Evolutionary conservation across 352 stramenopile species (phyloP).

Genomic region (Globisporangium heterothallicum): DNA sequence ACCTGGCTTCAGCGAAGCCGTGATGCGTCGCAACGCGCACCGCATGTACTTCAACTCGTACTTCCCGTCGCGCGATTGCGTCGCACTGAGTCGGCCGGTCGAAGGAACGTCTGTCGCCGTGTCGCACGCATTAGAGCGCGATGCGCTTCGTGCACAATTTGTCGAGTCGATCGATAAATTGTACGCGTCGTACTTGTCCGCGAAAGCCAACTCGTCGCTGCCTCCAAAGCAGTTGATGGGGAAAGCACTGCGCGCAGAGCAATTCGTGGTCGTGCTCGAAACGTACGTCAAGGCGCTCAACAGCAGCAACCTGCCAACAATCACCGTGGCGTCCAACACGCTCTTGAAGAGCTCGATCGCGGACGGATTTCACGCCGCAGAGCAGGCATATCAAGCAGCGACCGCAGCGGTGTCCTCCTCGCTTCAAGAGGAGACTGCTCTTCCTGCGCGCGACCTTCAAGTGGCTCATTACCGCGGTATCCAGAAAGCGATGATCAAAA

Average conservation of each 20-base stretch:
- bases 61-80: slow-evolving; percentile 35
- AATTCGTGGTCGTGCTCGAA: slow-evolving; percentile 38
- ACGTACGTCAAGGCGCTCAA: slow-evolving; percentile 46
- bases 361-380: slow-evolving; percentile 24
- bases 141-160: slow-evolving; percentile 44
- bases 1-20: slow-evolving; percentile 47
- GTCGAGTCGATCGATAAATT: slow-evolving; percentile 48
- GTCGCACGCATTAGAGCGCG: slow-evolving; percentile 11
- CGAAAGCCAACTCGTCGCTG: slow-evolving; percentile 21
- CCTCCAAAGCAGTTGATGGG: slow-evolving; percentile 44
- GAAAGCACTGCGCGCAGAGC: slow-evolving; percentile 22
- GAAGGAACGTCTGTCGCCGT: slow-evolving; percentile 23
- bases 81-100: slow-evolving; percentile 42
- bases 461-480: slow-evolving; percentile 25
- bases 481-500: slow-evolving; percentile 18
- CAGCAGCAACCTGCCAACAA: slow-evolving; percentile 27
- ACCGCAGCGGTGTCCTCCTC: not conserved
- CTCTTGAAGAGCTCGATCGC: slow-evolving; percentile 35
- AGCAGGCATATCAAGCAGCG: slow-evolving; percentile 18
- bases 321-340: slow-evolving; percentile 35
- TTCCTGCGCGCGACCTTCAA: slow-evolving; percentile 17
- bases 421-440: not conserved
- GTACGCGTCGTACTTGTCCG: slow-evolving; percentile 36
- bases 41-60: slow-evolving; percentile 58
- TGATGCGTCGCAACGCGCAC: slow-evolving; percentile 38